Evolutionary conservation across 208 protist species (phyloP).

Genomic region (Leishmania lainsoni): DNA sequence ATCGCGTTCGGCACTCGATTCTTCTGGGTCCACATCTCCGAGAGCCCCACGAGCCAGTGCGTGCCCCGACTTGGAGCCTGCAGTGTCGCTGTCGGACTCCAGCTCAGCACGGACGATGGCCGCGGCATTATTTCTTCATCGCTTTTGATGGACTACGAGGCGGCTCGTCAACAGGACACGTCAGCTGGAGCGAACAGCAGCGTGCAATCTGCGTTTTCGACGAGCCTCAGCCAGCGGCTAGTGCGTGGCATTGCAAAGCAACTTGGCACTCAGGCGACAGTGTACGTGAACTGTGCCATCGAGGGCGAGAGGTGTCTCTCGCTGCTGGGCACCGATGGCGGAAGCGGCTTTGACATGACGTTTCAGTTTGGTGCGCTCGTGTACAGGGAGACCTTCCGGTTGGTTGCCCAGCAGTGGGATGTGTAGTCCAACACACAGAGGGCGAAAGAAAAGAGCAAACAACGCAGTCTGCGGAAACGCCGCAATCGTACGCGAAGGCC

Average conservation of each 20-base stretch:
- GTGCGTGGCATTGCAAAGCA: conserved; percentile 31
- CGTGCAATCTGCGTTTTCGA: conserved; percentile 43
- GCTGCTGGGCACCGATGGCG: conserved; percentile 58
- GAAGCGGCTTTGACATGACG: conserved; percentile 46
- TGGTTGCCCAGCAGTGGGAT: conserved; percentile 15
- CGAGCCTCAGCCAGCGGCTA: conserved; percentile 48
- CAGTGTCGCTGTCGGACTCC: conserved; percentile 34
- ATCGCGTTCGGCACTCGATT: conserved; percentile 48
- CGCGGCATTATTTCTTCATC: conserved; percentile 20
- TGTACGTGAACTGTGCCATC: conserved; percentile 64
- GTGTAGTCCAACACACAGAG: neutral
- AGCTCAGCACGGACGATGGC: neutral
- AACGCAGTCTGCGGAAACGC: neutral
- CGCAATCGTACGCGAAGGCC: neutral
- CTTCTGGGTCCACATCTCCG: conserved; percentile 75
- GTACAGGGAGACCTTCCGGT: conserved; percentile 30
- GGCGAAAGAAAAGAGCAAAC: too few species aligned
- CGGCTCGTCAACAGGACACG: conserved; percentile 6
- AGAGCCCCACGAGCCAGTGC: conserved; percentile 27
- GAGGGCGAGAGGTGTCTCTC: conserved; percentile 39
- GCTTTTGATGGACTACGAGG: conserved; percentile 38
- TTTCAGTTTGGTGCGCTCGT: conserved; percentile 51
- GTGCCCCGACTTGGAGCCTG: conserved; percentile 38
- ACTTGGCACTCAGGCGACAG: conserved; percentile 9
- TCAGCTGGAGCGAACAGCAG: conserved; percentile 19